Base-by-base conservation (phyloP, 108 stramenopile species). In the Conticribra guillardii region DNA sequence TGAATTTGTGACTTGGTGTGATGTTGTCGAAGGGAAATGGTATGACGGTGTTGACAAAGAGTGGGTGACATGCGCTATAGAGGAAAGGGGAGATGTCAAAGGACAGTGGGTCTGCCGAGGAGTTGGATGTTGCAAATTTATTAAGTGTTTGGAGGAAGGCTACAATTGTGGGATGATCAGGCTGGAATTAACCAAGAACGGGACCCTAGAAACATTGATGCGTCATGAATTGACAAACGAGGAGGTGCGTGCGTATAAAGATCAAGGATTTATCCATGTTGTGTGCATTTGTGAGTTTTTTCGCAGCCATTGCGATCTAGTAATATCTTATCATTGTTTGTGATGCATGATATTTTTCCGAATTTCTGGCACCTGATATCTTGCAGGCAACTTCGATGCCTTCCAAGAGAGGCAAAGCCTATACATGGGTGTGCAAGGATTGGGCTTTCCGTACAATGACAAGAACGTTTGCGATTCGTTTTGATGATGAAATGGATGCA, bases 111-210 rank as follows among this genome's bases (percentile, higher is more conserved):
- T 22, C 31, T 59, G 4, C 29, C 68, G 68, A 24, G 68, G 68
- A 47, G 28, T 46, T 23, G 68, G 68, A 0, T 31, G 32, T n/a
- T 56, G 58, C 0, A 69, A 54, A 27, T 69, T 69, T 17, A 69
- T 69, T 18, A 29, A 58, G 21, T 31, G 31, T 44, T 33, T 69
- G 32, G 68, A 59, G 68, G 68, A 69, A 19, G 68, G 68, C 5
- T 69, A 69, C 21, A 69, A 69, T 57, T 34, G 68, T 26, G 68
- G 68, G 2, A 69, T 69, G 68, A 69, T 69, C 51, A 56, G 68
- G 2, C 58, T 69, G 68, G 68, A 69, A 41, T 46, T 69, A 29
- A 50, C 56, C n/a, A 44, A 69, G 18, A 57, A 69, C 21, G 46
- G 56, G 5, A 69, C 68, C 23, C 34, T 69, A 15, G 46, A 69